Conservation (phyloP, 441 rosid species). For the Biscutella laevigata region DNA sequence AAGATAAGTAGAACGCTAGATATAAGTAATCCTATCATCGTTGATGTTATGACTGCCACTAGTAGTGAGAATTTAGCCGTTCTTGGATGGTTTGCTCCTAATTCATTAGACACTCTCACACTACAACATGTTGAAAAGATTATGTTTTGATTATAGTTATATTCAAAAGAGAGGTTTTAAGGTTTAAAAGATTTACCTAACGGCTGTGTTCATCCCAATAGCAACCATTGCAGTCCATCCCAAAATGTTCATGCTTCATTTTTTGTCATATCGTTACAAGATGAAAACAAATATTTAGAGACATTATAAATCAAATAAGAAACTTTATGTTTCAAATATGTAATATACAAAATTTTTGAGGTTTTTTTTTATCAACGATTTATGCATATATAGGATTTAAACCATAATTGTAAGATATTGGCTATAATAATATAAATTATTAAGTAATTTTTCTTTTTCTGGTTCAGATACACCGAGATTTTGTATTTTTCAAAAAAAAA, state of each 20-base stretch:
- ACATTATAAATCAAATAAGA: no score
- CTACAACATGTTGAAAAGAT: constrained; percentile 25
- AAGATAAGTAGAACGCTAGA: constrained; percentile 35
- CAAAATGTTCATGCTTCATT: constrained; percentile 59
- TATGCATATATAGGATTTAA: no score
- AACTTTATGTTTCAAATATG: no score
- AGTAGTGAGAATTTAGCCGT: constrained; percentile 48
- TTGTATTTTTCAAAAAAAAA: no score
- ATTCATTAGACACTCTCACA: constrained; percentile 72
- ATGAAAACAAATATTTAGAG: background rate
- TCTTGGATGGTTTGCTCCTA: constrained; percentile 70
- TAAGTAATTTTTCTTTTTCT: no score
- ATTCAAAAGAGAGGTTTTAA: background rate
- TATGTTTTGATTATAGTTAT: background rate
- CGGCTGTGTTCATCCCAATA: constrained; percentile 63
- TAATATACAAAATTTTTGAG: no score
- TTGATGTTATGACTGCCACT: constrained; percentile 53
- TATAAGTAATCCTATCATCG: constrained; percentile 34
- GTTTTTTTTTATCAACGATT: no score
- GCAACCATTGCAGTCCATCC: constrained; percentile 66
- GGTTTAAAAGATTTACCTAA: no score
- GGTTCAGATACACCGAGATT: no score
- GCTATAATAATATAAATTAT: no score
- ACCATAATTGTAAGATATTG: no score
- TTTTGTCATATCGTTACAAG: background rate